A percentile compares a stretch with the other conserved stretches of the same genome.
phyloP scores from a whole-genome alignment of 108 stramenopile genomes.

The Aureococcus anophagefferens region DNA sequence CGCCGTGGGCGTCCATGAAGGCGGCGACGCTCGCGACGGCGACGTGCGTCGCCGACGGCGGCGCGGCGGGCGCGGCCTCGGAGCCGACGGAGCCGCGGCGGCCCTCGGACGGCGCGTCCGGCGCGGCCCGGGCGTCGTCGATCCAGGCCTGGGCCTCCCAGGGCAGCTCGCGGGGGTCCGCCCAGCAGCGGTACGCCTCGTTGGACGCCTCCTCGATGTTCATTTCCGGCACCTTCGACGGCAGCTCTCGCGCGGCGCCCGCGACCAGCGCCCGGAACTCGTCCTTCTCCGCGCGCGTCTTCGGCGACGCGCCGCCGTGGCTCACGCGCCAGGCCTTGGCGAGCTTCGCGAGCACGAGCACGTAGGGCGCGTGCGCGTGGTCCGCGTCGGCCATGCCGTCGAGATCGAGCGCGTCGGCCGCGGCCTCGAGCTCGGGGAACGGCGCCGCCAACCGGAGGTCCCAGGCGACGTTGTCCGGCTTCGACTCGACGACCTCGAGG shows the following conservation, averaged over 20 bases:
- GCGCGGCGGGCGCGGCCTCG: too few species aligned
- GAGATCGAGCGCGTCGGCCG: conserved; percentile 32
- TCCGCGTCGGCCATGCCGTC: conserved; percentile 45
- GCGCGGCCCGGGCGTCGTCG: conserved; percentile 4
- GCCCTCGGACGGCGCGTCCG: too few species aligned
- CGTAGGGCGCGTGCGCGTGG: conserved; percentile 74
- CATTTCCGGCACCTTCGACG: conserved; percentile 37
- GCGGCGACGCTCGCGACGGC: background rate
- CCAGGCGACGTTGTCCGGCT: conserved; percentile 44
- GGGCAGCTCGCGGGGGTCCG: conserved; percentile 43
- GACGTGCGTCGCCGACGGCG: too few species aligned
- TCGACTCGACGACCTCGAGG: conserved; percentile 59
- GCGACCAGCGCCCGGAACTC: conserved; percentile 53
- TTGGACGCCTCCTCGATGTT: conserved; percentile 74
- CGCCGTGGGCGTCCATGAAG: background rate
- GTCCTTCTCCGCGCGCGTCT: conserved; percentile 63
- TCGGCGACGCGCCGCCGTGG: conserved; percentile 34
- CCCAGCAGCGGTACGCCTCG: conserved; percentile 70
- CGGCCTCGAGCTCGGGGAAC: conserved; percentile 27
- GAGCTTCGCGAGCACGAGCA: conserved; percentile 56
- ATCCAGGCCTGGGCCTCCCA: conserved; percentile 35
- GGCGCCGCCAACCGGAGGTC: conserved; percentile 62
- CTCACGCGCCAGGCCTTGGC: conserved; percentile 39
- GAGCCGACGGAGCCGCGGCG: too few species aligned
- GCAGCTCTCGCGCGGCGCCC: conserved; percentile 43